Conservation (phyloP, 129 eudicot species). For the Flaveria trinervia region DNA sequence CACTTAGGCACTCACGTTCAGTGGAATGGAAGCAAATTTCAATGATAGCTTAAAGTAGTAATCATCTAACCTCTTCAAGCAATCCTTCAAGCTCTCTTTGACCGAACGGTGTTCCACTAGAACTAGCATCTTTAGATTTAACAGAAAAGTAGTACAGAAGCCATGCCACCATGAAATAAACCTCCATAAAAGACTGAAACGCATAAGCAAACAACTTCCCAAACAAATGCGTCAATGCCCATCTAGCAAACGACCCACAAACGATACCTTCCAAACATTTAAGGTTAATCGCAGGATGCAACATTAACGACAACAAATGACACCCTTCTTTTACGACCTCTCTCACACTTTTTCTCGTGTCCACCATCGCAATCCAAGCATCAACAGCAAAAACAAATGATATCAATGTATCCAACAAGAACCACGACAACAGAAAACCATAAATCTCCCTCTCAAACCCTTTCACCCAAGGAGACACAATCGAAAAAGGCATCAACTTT, state of each 20-base stretch:
- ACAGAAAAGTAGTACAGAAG: conserved; percentile 75
- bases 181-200: conserved; percentile 80
- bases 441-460: conserved; percentile 71
- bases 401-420: conserved; percentile 65
- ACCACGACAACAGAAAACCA: conserved; percentile 74
- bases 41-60: conserved; percentile 20
- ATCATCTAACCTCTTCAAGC: conserved; percentile 66
- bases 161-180: conserved; percentile 92
- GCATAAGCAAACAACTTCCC: conserved; percentile 69
- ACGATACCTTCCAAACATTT: conserved; percentile 74
- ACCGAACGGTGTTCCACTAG: conserved; percentile 72
- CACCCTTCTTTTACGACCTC: conserved; percentile 92
- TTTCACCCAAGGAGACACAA: conserved; percentile 60
- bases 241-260: conserved; percentile 74
- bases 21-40: conserved; percentile 30
- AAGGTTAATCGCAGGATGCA: conserved; percentile 66
- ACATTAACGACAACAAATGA: conserved; percentile 61
- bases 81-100: conserved; percentile 73
- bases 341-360: conserved; percentile 76
- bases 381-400: conserved; percentile 76
- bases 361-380: conserved; percentile 90
- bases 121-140: conserved; percentile 67
- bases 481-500: conserved; percentile 94
- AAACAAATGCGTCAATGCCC: conserved; percentile 50
- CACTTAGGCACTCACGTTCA: conserved; percentile 22